A percentile compares a stretch with the other conserved stretches of the same genome.
Evolutionary conservation across 805 yeast species (phyloP).

Genomic region (Hanseniaspora pseudoguilliermondii): DNA sequence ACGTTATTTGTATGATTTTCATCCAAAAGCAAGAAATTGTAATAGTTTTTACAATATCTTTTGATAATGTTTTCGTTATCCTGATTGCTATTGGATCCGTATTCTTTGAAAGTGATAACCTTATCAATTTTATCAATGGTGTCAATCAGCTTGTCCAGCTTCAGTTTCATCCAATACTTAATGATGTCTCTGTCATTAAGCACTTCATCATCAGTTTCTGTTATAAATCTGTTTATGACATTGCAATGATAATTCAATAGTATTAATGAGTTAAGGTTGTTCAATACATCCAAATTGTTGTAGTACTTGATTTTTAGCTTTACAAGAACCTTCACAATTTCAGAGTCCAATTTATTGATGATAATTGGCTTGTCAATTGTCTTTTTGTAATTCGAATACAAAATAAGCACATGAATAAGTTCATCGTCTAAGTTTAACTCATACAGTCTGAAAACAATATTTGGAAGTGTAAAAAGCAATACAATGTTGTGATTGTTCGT

Average conservation of each 20-base stretch:
- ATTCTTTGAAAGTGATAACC: neutral
- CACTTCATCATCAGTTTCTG: neutral
- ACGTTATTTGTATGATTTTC: neutral
- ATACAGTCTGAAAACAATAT: neutral
- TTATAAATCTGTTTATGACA: neutral
- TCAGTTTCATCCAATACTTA: slow-evolving; percentile 4
- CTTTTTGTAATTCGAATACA: neutral
- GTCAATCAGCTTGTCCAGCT: neutral
- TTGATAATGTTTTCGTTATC: neutral
- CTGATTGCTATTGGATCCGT: neutral
- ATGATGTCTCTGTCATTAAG: neutral
- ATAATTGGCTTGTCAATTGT: neutral
- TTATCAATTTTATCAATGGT: neutral
- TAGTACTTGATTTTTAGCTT: neutral
- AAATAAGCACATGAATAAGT: neutral
- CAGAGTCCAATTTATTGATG: neutral
- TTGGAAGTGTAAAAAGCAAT: neutral
- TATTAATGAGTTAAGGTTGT: neutral
- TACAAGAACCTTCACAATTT: neutral
- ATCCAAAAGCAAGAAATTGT: slow-evolving; percentile 4
- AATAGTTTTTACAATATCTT: slow-evolving; percentile 9
- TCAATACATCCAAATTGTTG: neutral
- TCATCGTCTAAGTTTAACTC: slow-evolving; percentile 1
- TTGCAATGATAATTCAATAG: neutral
- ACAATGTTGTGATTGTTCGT: neutral